Percentiles rank a stretch among this genome's conserved stretches.
Conservation (phyloP, 2,329 filamentous ascomycete species). For the Colletotrichum sp. region DNA sequence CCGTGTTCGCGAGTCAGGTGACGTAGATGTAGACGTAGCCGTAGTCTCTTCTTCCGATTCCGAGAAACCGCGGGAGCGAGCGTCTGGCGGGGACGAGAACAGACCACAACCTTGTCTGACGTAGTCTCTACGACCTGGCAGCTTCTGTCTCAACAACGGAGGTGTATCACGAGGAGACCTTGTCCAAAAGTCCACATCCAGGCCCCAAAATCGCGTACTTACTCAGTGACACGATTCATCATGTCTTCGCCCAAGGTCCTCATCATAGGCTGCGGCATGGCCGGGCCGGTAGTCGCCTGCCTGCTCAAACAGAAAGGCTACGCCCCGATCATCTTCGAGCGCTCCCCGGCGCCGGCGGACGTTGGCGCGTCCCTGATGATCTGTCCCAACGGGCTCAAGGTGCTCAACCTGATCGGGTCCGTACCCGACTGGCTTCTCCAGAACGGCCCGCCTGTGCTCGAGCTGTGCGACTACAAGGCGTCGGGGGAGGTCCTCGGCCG, state of each 20-base stretch:
- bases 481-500: constrained; percentile 23
- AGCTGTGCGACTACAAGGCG: constrained; percentile 22
- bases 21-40: not conserved
- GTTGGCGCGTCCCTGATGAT: constrained; percentile 29
- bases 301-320: constrained; percentile 28
- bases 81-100: not conserved
- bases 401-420: constrained; percentile 24
- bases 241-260: constrained; percentile 19
- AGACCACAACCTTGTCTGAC: not conserved
- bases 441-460: constrained; percentile 18
- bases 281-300: constrained; percentile 25
- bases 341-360: constrained; percentile 23
- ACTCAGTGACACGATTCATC: not conserved
- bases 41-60: not conserved
- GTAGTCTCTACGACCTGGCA: not conserved
- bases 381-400: constrained; percentile 28
- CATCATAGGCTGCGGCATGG: constrained; percentile 28
- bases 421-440: not conserved
- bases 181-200: too few relatives aligned
- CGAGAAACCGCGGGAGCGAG: not conserved
- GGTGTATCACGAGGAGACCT: not conserved
- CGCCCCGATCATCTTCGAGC: constrained; percentile 29
- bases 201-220: not conserved
- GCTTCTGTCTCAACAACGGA: not conserved
- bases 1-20: not conserved